Conservation (phyloP, 139 green algal species). For the Chlamydomonas eustigma region DNA sequence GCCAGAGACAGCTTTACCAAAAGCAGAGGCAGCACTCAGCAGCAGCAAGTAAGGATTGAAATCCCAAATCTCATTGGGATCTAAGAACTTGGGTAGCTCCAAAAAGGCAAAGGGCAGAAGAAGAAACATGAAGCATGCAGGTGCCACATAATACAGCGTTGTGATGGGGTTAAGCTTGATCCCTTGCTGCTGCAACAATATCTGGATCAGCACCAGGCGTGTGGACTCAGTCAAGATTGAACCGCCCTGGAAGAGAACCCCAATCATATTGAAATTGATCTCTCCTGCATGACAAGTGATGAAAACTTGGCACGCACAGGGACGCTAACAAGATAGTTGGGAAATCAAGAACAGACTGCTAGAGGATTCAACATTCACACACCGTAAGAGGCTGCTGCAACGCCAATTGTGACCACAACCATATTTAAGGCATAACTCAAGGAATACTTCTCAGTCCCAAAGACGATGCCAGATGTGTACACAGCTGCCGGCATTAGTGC, state of each 20-base stretch:
- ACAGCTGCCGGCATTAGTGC: constrained; percentile 39
- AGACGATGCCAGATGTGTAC: constrained; percentile 32
- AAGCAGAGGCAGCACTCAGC: constrained; percentile 32
- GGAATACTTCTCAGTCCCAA: constrained; percentile 69
- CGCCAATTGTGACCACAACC: constrained; percentile 67
- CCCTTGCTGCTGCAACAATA: constrained; percentile 70
- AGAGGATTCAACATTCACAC: constrained; percentile 10
- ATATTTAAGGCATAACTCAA: constrained; percentile 60
- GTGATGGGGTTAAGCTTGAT: constrained; percentile 89
- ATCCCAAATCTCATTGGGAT: background rate
- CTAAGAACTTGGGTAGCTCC: constrained; percentile 36
- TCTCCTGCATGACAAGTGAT: constrained; percentile 26
- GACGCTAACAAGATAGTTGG: background rate
- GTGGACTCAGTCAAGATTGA: constrained; percentile 47
- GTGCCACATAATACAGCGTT: constrained; percentile 75
- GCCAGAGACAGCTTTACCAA: too few relatives aligned
- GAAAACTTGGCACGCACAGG: too few relatives aligned
- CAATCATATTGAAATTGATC: constrained; percentile 44
- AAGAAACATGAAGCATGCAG: constrained; percentile 60
- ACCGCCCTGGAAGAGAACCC: constrained; percentile 47
- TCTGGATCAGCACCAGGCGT: constrained; percentile 65
- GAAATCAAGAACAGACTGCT: background rate
- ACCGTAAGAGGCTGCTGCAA: constrained; percentile 62
- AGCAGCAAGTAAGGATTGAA: constrained; percentile 25
- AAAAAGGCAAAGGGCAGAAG: constrained; percentile 44